Evolutionary conservation across 2,329 filamentous ascomycete genomes (phyloP).

Genomic region (Penicillium brevicompactum): DNA sequence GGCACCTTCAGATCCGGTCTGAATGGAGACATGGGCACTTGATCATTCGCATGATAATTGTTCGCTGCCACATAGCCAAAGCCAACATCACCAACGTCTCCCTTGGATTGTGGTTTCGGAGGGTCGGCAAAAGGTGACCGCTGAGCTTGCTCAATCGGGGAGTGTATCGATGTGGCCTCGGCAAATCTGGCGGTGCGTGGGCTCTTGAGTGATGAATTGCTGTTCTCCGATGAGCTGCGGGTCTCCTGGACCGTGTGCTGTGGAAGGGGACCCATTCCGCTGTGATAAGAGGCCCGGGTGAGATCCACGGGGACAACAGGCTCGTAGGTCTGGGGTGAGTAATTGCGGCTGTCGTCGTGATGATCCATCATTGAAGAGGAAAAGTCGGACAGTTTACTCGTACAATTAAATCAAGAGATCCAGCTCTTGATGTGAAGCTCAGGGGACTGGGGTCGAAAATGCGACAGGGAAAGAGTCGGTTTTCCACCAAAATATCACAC

Average conservation of each 20-base stretch:
- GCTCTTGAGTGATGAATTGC: constrained; percentile 47
- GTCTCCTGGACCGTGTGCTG: constrained; percentile 29
- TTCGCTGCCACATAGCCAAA: constrained; percentile 82
- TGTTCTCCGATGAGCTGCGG: constrained; percentile 35
- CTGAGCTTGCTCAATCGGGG: constrained; percentile 55
- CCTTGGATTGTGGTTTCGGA: constrained; percentile 53
- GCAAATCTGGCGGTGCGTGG: constrained; percentile 65
- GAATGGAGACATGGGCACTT: constrained; percentile 73
- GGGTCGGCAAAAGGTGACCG: constrained; percentile 57
- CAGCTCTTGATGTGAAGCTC: constrained; percentile 32
- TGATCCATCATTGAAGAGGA: constrained; percentile 28
- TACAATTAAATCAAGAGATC: constrained; percentile 33
- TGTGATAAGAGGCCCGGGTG: constrained; percentile 34
- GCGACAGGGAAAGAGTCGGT: constrained; percentile 11
- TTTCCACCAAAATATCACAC: constrained; percentile 10
- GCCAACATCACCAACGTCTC: constrained; percentile 75
- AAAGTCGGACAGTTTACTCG: constrained; percentile 3
- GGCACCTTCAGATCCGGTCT: constrained; percentile 90
- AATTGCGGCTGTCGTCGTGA: constrained; percentile 26
- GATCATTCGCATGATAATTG: constrained; percentile 52
- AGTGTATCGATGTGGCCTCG: constrained; percentile 66
- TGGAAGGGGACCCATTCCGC: constrained; percentile 30
- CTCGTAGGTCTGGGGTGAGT: constrained; percentile 35
- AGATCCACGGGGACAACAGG: constrained; percentile 45
- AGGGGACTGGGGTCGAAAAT: neutral